Evolutionary conservation across 106 monocot genomes (phyloP), one percentile per base, ranked within the genome.

Genomic region (Triglochin maritima): DNA sequence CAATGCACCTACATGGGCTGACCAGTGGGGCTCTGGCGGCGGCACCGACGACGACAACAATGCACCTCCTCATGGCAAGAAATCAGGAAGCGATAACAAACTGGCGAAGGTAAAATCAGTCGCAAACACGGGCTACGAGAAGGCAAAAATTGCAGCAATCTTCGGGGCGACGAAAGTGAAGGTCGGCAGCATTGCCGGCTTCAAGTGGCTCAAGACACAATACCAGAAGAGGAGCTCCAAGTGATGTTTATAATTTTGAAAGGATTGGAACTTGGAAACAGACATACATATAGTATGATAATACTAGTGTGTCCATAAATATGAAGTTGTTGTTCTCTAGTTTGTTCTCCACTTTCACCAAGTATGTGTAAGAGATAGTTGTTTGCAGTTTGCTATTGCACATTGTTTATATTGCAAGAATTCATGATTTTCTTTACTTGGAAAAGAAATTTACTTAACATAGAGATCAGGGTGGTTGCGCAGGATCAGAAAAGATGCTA

Each of bases 131-230:
- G 65, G 84, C 45, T 52, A 81, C 12, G 68, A 42, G 43, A 84
- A 88, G 77, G 88, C 85, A 2, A 89, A 89, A 75, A 72, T 69
- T 11, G 82, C 77, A 7, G 77, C 85, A 13, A 60, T 56, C 6
- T 60, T 49, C 0, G 88, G 88, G n/a, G 80, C 88, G 2, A 71
- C 76, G 50, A 89, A 85, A 78, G 85, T 89, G 44, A 85, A 85
- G 72, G 68, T 50, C 16, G 80, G 85, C n/a, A 66, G 85, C 4
- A 69, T 74, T 59, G 68, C 59, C 1, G 82, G 88, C 42, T 62
- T 85, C 69, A 78, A 72, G 29, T 89, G 88, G 88, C 80, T 89
- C 72, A 89, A 85, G 78, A 71, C 62, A 17, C 77, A 82, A 72
- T 82, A 78, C 77, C 82, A 85, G 70, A 89, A 89, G 76, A 82